phyloP scores from a whole-genome alignment of 768 basidiomycete genomes.

The Ramaria rubella region DNA sequence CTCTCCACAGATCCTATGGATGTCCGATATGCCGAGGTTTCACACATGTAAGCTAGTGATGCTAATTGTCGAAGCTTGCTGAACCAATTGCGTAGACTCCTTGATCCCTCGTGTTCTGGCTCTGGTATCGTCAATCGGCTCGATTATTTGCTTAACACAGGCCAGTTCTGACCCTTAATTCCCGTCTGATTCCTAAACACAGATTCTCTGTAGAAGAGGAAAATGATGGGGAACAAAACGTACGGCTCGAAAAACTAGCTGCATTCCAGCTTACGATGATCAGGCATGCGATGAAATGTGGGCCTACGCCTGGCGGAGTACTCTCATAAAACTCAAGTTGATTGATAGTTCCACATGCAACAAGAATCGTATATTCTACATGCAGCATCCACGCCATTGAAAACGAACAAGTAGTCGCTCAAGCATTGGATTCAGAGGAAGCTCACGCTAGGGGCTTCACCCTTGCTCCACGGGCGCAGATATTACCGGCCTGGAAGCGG shows the following conservation, averaged over 20 bases:
- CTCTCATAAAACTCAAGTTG: constrained; percentile 35
- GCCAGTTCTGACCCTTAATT: constrained; percentile 36
- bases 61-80: neutral
- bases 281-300: constrained; percentile 93
- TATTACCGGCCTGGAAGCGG: constrained; percentile 77
- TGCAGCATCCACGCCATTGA: constrained; percentile 89
- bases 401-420: constrained; percentile 85
- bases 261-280: constrained; percentile 88
- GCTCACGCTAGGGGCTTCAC: constrained; percentile 52
- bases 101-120: constrained; percentile 96
- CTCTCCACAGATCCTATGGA: constrained; percentile 67
- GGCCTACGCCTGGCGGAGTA: constrained; percentile 17
- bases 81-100: constrained; percentile 43
- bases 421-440: constrained; percentile 66
- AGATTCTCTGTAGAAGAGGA: constrained; percentile 41
- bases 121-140: constrained; percentile 89
- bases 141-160: constrained; percentile 74
- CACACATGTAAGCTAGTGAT: constrained; percentile 69
- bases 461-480: constrained; percentile 59
- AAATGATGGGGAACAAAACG: constrained; percentile 49
- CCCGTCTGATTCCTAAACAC: constrained; percentile 6
- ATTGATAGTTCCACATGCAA: constrained; percentile 67
- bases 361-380: constrained; percentile 93
- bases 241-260: constrained; percentile 76
- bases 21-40: constrained; percentile 53